phyloP scores from a whole-genome alignment of 306 rosid species.

The Vicia villosa region DNA sequence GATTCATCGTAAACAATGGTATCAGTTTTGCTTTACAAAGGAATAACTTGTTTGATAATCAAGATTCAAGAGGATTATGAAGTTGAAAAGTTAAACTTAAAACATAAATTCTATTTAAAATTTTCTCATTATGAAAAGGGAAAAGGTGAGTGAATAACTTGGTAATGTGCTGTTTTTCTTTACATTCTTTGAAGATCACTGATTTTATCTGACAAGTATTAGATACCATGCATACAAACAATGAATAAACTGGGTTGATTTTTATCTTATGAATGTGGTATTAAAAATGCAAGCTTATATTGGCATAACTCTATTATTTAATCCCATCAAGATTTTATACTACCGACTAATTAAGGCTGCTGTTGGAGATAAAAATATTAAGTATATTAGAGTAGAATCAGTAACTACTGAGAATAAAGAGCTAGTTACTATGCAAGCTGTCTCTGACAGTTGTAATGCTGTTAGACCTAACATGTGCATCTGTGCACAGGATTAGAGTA shows the following conservation, averaged over 20 bases:
- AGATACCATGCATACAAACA: background rate
- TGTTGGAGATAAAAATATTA: too few relatives aligned
- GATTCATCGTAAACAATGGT: background rate
- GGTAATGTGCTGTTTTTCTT: constrained; percentile 10
- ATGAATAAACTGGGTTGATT: background rate
- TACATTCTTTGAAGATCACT: constrained; percentile 6
- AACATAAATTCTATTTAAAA: constrained; percentile 1
- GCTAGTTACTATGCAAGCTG: too few relatives aligned
- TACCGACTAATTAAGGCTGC: too few relatives aligned
- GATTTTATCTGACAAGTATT: constrained; percentile 10
- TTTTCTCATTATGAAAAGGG: constrained; percentile 6
- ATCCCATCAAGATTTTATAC: too few relatives aligned
- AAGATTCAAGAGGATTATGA: background rate
- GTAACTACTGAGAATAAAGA: too few relatives aligned
- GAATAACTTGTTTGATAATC: background rate
- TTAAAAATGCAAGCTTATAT: too few relatives aligned
- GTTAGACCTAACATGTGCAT: too few relatives aligned
- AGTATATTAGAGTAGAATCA: too few relatives aligned
- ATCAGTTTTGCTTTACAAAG: background rate
- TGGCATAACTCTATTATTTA: too few relatives aligned
- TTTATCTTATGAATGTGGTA: background rate
- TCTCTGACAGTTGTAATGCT: too few relatives aligned
- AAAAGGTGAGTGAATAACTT: background rate
- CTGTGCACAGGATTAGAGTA: too few relatives aligned
- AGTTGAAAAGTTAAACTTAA: background rate